Conservation (phyloP, 2,329 filamentous ascomycete species). For the Fusarium sp. region DNA sequence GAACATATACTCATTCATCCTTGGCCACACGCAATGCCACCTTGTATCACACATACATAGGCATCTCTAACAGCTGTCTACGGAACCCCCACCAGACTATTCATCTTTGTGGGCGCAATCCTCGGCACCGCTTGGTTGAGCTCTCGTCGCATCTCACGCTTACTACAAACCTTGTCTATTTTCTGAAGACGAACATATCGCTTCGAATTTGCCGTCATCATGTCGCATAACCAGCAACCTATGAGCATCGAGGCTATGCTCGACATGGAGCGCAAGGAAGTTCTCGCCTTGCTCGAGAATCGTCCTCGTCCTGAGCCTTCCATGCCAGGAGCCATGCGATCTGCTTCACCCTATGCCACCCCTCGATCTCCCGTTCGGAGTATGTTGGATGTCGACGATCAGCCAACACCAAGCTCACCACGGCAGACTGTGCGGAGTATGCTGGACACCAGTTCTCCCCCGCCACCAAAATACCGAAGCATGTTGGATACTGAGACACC, state of each 20-base stretch:
- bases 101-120: constrained; percentile 16
- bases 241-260: constrained; percentile 83
- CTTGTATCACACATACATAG: constrained; percentile 17
- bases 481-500: constrained; percentile 62
- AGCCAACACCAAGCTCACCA: constrained; percentile 44
- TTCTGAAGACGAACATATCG: not conserved
- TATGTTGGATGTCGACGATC: constrained; percentile 41
- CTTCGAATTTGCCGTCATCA: constrained; percentile 34
- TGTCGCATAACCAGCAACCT: constrained; percentile 51
- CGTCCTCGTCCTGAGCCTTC: constrained; percentile 44
- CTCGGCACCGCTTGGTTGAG: not conserved
- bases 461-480: constrained; percentile 56
- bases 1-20: not conserved
- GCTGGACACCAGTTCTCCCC: constrained; percentile 50
- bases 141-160: not conserved
- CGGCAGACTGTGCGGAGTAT: constrained; percentile 68
- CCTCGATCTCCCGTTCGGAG: constrained; percentile 75
- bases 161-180: not conserved
- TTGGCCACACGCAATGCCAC: constrained; percentile 30
- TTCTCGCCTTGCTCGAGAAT: constrained; percentile 74
- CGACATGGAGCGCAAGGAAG: constrained; percentile 80
- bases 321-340: constrained; percentile 53
- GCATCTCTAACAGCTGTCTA: constrained; percentile 3
- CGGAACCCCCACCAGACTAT: constrained; percentile 15
- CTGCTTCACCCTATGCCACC: constrained; percentile 63